Percentiles rank a stretch among this genome's conserved stretches.
Conservation (phyloP, 305 asterid genomes). For the Lippia alba region DNA sequence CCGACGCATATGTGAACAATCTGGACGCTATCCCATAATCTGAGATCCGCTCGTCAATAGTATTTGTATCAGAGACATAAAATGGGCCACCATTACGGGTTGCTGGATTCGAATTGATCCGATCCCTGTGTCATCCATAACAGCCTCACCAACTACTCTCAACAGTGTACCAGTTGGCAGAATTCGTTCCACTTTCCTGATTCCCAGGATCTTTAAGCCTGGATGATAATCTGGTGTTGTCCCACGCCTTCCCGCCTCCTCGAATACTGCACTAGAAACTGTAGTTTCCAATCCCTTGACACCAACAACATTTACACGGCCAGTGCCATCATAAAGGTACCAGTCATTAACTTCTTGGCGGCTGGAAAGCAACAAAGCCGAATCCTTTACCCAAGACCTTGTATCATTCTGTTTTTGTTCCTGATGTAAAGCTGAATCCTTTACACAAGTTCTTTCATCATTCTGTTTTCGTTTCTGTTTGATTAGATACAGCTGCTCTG, state of each 20-base stretch:
- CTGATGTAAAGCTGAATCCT: constrained; percentile 73
- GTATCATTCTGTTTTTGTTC: constrained; percentile 88
- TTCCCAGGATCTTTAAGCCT: constrained; percentile 99
- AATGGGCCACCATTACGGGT: constrained; percentile 95
- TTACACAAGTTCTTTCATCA: constrained; percentile 61
- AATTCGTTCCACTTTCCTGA: constrained; percentile 94
- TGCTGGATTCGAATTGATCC: constrained; percentile 90
- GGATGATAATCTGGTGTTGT: constrained; percentile 95
- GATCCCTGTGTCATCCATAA: constrained; percentile 88
- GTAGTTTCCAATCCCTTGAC: constrained; percentile 92
- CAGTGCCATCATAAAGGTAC: constrained; percentile 95
- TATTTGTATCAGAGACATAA: constrained; percentile 77
- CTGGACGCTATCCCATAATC: constrained; percentile 99
- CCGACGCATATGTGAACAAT: constrained; percentile 88
- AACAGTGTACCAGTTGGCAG: constrained; percentile 94
- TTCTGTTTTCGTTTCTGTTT: constrained; percentile 1
- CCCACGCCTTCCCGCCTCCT: constrained; percentile 98
- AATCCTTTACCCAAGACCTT: constrained; percentile 99
- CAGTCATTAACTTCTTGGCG: constrained; percentile 99
- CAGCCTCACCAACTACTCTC: constrained; percentile 99
- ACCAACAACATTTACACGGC: constrained; percentile 89
- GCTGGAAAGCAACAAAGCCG: constrained; percentile 96
- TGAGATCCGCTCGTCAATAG: constrained; percentile 91
- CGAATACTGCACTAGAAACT: constrained; percentile 92
- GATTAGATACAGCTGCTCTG: background rate